Conservation (phyloP, 192 early-diverging fungal species). For the Podila horticola region DNA sequence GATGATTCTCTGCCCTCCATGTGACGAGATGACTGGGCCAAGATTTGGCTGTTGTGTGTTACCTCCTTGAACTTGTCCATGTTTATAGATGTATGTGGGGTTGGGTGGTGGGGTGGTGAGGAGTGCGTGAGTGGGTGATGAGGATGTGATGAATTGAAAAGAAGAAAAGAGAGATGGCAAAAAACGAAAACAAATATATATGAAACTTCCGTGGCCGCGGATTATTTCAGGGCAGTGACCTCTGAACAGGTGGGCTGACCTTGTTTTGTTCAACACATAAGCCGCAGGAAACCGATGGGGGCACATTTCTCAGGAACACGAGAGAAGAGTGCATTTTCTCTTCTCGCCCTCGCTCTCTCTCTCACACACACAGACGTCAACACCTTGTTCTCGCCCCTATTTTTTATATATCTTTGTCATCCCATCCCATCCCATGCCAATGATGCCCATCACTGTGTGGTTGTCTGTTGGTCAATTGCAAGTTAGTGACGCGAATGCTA, state of each 20-base stretch:
- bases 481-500: too few relatives aligned
- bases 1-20: too few relatives aligned
- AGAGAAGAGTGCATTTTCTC: not conserved
- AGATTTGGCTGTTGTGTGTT: constrained; percentile 2
- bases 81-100: constrained; percentile 6
- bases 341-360: too few relatives aligned
- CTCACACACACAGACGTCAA: not conserved
- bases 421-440: not conserved
- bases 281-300: too few relatives aligned
- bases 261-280: too few relatives aligned
- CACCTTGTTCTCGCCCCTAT: not conserved
- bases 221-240: too few relatives aligned
- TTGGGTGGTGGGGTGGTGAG: not conserved
- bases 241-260: too few relatives aligned
- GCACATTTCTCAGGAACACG: not conserved
- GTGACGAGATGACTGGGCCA: too few relatives aligned
- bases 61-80: constrained; percentile 56
- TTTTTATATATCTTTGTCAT: not conserved
- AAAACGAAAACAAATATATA: not conserved
- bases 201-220: too few relatives aligned
- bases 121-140: constrained; percentile 8
- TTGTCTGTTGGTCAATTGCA: not conserved
- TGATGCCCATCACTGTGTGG: not conserved
- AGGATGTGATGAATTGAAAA: not conserved
- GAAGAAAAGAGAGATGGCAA: constrained; percentile 13